Evolutionary conservation across 78 protist species (phyloP), one percentile per base, ranked within the genome.

Genomic region (Tieghemostelium lacteum): DNA sequence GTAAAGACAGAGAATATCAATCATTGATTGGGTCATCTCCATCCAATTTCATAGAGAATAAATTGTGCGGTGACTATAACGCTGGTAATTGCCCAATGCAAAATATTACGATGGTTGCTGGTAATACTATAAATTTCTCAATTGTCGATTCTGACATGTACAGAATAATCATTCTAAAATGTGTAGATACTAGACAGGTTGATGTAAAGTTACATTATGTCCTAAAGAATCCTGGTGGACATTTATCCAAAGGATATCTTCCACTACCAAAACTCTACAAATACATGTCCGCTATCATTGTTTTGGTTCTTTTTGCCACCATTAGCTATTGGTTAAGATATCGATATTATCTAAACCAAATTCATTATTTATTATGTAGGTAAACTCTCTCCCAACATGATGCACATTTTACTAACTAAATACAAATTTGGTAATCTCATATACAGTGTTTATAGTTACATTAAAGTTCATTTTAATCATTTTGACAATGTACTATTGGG

Each of bases 21-120:
- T 67, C 76, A 28, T 28, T 83, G 28, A 83, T 83, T 26, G 89
- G 89, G 0, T 57, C 77, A 29, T 69, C 89, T 17, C 61, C 80
- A 39, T 34, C 54, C 19, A 69, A 69, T 57, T 20, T 28, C 2
- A 83, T 83, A 28, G 89, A 83, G 58, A 83, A 33, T 55, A 69
- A 83, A 29, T 34, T 83, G 36, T 83, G 89, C 26, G 20, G 36
- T 3, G 62, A 39, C 31, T 40, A 69, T 16, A 40, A 26, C 29
- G 60, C 28, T 5, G 66, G 76, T 7, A 55, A 26, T 37, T 83
- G 89, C 33, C 71, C 69, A 3, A 52, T 83, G 16, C 17, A n/a
- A 0, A 69, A 69, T 42, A 29, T 42, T 1, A 60, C 40, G 1
- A 33, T 83, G 0, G 3, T 7, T 16, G 20, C 52, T 22, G 73